These are phyloP conservation scores for Epicoccum sorghinum DNA, from an alignment of 2,329 filamentous ascomycete genomes.

Conservation along the genomic window DNA sequence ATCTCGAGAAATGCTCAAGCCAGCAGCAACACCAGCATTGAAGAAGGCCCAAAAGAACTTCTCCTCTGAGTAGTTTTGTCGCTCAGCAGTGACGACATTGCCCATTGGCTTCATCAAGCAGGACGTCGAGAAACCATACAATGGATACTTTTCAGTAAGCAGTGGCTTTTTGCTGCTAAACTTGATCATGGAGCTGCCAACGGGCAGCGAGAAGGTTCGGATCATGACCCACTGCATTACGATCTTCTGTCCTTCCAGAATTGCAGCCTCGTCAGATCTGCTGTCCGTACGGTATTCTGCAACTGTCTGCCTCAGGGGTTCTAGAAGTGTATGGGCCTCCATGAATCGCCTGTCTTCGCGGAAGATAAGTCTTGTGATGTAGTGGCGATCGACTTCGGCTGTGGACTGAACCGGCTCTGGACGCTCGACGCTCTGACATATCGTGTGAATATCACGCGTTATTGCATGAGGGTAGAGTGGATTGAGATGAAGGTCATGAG, in stretches of 20 bases:
- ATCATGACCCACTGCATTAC: slow-evolving; percentile 85
- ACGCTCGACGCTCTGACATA: slow-evolving; percentile 72
- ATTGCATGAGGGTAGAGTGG: slow-evolving; percentile 21
- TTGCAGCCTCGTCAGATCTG: slow-evolving; percentile 82
- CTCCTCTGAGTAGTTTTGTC: slow-evolving; percentile 85
- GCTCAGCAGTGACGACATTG: slow-evolving; percentile 91
- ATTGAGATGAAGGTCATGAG: slow-evolving; percentile 31
- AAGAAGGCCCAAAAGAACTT: slow-evolving; percentile 99
- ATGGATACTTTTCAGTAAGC: slow-evolving; percentile 88
- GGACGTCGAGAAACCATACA: slow-evolving; percentile 88
- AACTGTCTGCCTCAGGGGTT: slow-evolving; percentile 78
- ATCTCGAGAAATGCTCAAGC: slow-evolving; percentile 84
- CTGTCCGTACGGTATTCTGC: slow-evolving; percentile 78
- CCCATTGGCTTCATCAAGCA: slow-evolving; percentile 92
- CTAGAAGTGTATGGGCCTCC: slow-evolving; percentile 84
- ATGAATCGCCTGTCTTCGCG: slow-evolving; percentile 87
- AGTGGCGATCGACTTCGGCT: slow-evolving; percentile 80
- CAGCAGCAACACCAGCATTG: slow-evolving; percentile 92
- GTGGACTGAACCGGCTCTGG: slow-evolving; percentile 74
- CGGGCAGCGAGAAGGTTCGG: slow-evolving; percentile 85
- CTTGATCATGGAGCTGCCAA: slow-evolving; percentile 85
- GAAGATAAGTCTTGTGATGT: slow-evolving; percentile 85
- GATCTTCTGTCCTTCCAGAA: slow-evolving; percentile 90
- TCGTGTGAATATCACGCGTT: slow-evolving; percentile 72
- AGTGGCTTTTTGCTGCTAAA: slow-evolving; percentile 87